Evolutionary conservation across 768 basidiomycete genomes (phyloP).

Genomic region (Lentinus brumalis): DNA sequence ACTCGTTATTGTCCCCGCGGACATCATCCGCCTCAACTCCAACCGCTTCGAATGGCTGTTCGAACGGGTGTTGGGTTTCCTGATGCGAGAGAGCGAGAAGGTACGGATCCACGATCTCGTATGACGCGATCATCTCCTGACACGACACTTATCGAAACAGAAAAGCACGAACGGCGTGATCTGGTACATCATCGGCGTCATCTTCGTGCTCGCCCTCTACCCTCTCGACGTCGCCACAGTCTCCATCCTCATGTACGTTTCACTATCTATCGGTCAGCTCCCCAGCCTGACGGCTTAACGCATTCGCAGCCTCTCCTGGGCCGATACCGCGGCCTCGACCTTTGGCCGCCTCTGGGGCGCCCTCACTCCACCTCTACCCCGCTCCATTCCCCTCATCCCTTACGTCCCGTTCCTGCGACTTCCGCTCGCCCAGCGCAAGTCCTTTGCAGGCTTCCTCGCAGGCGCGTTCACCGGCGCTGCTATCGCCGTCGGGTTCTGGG

Average conservation of each 20-base stretch:
- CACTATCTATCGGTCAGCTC: constrained; percentile 1
- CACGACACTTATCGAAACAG: constrained; percentile 35
- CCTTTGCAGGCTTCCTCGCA: constrained; percentile 81
- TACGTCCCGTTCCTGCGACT: constrained; percentile 44
- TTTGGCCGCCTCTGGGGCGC: constrained; percentile 83
- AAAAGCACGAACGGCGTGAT: constrained; percentile 81
- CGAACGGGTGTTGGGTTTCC: constrained; percentile 71
- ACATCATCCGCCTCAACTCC: constrained; percentile 70
- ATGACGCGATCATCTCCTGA: background rate
- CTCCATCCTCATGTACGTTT: constrained; percentile 82
- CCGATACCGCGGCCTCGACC: constrained; percentile 92
- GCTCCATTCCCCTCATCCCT: constrained; percentile 34
- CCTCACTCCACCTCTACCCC: constrained; percentile 64
- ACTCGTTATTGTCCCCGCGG: constrained; percentile 68
- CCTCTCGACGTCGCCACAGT: constrained; percentile 90
- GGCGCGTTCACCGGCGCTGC: constrained; percentile 71
- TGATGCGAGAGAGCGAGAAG: constrained; percentile 91
- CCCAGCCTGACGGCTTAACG: background rate
- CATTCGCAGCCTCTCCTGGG: constrained; percentile 81
- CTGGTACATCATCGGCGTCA: constrained; percentile 90
- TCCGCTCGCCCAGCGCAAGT: constrained; percentile 81
- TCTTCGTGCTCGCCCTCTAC: constrained; percentile 71
- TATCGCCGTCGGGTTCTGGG: constrained; percentile 76
- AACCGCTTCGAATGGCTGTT: constrained; percentile 68
- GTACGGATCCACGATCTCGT: constrained; percentile 36